Evolutionary conservation across 2,329 filamentous ascomycete genomes (phyloP), one percentile per base, ranked within the genome.

Genomic region (Trichoderma afroharzianum): DNA sequence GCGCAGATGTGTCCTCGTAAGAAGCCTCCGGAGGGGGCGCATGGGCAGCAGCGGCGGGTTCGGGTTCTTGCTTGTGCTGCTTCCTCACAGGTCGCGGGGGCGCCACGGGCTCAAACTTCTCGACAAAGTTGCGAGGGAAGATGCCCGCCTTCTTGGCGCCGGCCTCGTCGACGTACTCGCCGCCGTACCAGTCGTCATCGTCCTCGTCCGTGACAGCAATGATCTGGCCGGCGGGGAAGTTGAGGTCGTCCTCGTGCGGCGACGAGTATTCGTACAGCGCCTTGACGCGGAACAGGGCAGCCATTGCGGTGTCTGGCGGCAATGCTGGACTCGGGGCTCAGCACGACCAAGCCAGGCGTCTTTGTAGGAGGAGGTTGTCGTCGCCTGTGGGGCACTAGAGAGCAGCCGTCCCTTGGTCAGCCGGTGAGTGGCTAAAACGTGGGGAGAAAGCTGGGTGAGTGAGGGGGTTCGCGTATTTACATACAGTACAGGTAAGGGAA

Each of bases 51-150:
- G 79, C 77, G 63, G 80, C 74, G 73, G 79, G 76, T 70, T 81
- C 79, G 30, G 78, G 74, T 39, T 82, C 81, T 79, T 90, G 92
- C 84, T 92, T 95, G 75, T 93, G 91, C 18, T 93, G 91, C 18
- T 89, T 85, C 77, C 96, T 90, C 74, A 89, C 88, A 71, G 96
- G 96, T 72, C 96, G 90, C 72, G 95, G 94, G 72, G 96, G 96
- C 74, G 95, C 92, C 71, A 91, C 92, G 47, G 96, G 96, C 81
- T 98, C 95, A 82, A 94, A 97, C 83, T 92, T 94, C 82, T 99
- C 96, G 78, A 99, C 96, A 80, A 99, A 99, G 83, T 98, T 99
- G 80, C 92, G 92, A 66, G 94, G 95, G 81, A 98, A 98, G 77
- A 98, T 92, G 76, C 95, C 95, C 79, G 95, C 91, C 79, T 91